phyloP scores from a whole-genome alignment of 1,284 basidiomycete genomes.

The Ganoderma resinaceum region DNA sequence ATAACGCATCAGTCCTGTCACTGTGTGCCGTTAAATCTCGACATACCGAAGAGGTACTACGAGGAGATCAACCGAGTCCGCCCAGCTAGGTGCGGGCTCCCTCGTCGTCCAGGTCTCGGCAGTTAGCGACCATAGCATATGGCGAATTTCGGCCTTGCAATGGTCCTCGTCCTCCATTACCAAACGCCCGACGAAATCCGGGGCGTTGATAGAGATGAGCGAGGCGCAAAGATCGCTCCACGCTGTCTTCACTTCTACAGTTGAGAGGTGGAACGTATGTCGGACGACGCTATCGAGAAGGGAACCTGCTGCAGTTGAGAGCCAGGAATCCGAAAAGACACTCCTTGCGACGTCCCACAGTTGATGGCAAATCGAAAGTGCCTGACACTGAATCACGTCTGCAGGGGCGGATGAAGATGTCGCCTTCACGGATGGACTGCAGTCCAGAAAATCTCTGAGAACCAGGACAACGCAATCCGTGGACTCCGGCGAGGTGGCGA shows the following conservation, averaged over 20 bases:
- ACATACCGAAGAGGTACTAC: slow-evolving; percentile 53
- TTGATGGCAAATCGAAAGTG: slow-evolving; percentile 45
- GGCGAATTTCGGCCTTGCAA: slow-evolving; percentile 17
- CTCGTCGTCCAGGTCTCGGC: slow-evolving; percentile 33
- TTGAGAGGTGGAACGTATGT: slow-evolving; percentile 45
- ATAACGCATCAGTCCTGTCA: not conserved
- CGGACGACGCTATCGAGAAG: slow-evolving; percentile 52
- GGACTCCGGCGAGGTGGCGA: slow-evolving; percentile 43
- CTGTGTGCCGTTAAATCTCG: no score
- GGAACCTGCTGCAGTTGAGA: slow-evolving; percentile 49
- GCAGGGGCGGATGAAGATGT: slow-evolving; percentile 2
- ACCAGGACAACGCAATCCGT: slow-evolving; percentile 34
- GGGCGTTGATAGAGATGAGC: slow-evolving; percentile 43
- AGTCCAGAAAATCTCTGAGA: slow-evolving; percentile 37
- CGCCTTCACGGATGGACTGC: not conserved
- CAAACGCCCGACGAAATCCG: slow-evolving; percentile 35
- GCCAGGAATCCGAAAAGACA: slow-evolving; percentile 48
- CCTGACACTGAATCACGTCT: slow-evolving; percentile 40
- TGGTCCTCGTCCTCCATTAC: slow-evolving; percentile 18
- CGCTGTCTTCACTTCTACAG: slow-evolving; percentile 43
- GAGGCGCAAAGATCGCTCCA: slow-evolving; percentile 57
- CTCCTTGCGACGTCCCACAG: slow-evolving; percentile 59
- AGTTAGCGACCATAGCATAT: slow-evolving; percentile 41
- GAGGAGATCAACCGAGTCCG: slow-evolving; percentile 50
- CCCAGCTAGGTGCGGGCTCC: slow-evolving; percentile 37